phyloP scores from a whole-genome alignment of 176 grass and related monocot genomes.

The Paspalum notatum region DNA sequence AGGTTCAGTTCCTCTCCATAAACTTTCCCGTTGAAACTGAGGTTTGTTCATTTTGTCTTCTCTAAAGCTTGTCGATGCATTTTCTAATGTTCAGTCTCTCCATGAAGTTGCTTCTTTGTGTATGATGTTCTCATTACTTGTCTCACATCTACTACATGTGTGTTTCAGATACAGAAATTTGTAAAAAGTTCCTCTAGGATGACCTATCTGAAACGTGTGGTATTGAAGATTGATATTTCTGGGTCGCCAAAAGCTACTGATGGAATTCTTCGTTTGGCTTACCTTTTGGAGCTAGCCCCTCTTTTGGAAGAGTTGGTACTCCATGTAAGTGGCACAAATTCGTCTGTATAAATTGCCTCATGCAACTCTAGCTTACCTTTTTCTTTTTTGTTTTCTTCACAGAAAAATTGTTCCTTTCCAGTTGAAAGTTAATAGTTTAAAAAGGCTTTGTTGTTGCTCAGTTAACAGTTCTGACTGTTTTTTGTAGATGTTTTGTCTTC shows the following conservation, averaged over 20 bases:
- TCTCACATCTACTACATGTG: background rate
- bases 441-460: too few relatives aligned
- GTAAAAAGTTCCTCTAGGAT: background rate
- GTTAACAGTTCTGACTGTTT: background rate
- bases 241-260: background rate
- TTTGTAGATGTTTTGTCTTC: background rate
- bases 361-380: too few relatives aligned
- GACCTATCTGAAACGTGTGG: background rate
- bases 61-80: too few relatives aligned
- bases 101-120: too few relatives aligned
- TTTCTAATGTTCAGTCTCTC: too few relatives aligned
- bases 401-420: too few relatives aligned
- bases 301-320: constrained; percentile 20
- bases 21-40: background rate
- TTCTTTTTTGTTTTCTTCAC: too few relatives aligned
- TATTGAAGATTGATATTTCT: constrained; percentile 6
- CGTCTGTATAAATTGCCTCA: background rate
- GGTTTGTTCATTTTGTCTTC: too few relatives aligned
- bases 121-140: too few relatives aligned
- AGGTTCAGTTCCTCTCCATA: background rate
- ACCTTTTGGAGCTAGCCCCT: constrained; percentile 12
- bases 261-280: constrained; percentile 25
- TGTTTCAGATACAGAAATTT: constrained; percentile 5
- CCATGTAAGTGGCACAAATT: constrained; percentile 21
- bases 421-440: too few relatives aligned